Conservation (phyloP, 768 basidiomycete genomes). For the Punctularia strigosozonata region DNA sequence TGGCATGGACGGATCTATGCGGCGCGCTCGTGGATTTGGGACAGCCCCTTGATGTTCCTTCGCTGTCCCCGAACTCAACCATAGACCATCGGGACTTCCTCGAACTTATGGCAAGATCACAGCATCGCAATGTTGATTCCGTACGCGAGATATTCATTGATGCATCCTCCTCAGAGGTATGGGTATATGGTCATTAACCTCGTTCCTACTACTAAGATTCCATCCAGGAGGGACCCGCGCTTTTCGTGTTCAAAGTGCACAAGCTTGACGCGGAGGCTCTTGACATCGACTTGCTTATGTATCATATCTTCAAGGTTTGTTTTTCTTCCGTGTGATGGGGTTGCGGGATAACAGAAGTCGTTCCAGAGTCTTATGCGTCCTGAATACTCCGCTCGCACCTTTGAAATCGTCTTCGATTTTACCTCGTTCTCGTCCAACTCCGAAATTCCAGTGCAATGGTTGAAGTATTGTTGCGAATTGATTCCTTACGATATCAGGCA, state of each 20-base stretch:
- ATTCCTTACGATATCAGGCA: slow-evolving; percentile 58
- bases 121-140: slow-evolving; percentile 44
- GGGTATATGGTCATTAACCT: slow-evolving; percentile 8
- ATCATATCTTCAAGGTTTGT: slow-evolving; percentile 63
- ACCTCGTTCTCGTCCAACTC: slow-evolving; percentile 66
- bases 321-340: not conserved
- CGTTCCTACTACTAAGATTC: slow-evolving; percentile 1
- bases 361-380: slow-evolving; percentile 39
- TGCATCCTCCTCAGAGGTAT: slow-evolving; percentile 33
- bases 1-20: slow-evolving; percentile 78
- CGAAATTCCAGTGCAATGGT: slow-evolving; percentile 72
- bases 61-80: slow-evolving; percentile 35
- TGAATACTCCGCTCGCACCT: slow-evolving; percentile 33
- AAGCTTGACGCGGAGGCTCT: slow-evolving; percentile 70
- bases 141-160: slow-evolving; percentile 61
- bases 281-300: slow-evolving; percentile 69
- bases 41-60: slow-evolving; percentile 54
- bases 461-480: slow-evolving; percentile 67
- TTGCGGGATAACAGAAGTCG: not conserved
- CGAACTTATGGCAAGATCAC: slow-evolving; percentile 55
- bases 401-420: slow-evolving; percentile 74
- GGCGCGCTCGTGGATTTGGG: slow-evolving; percentile 71
- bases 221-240: slow-evolving; percentile 27
- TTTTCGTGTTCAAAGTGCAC: slow-evolving; percentile 55
- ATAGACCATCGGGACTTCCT: slow-evolving; percentile 51